Base-by-base conservation (phyloP, 257 asterid genomes). In the Solanum habrochaites region DNA sequence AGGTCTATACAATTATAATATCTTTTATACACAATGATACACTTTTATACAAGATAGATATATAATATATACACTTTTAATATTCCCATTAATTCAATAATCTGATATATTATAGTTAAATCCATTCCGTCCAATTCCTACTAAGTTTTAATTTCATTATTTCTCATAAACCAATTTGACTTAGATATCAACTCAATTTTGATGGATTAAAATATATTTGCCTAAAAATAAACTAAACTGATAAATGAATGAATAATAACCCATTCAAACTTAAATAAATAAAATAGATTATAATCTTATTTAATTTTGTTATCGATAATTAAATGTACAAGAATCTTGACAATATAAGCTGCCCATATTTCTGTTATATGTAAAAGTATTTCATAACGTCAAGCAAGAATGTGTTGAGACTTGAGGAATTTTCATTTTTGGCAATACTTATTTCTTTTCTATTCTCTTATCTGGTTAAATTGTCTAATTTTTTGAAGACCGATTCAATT, bases 401-500 rank as follows among this genome's bases (percentile, higher is more conserved):
- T 64, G 7, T 9, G n/a, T 64, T 64, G 9, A 29, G 15, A 13
- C 7, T 4, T 35, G 0, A 35, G 39, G 7, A 37, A 5, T 37
- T 37, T 37, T 37, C 39, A 37, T 37, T 37, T 37, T 37, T 37
- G 39, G 7, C 39, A 11, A n/a, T 6, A 62, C 1, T 62, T 62
- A 11, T 4, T 31, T 32, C 42, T 70, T 70, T 70, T 70, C 14
- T 14, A 16, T 31, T 20, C 39, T 67, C 11, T 4, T 7, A 4
- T 14, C 5, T 8, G 0, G 6, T 27, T 27, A 67, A 27, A 67
- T 1, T 67, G 14, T 1, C 4, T 8, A 7, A 1, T 69, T 2
- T 15, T 29, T 15, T 1, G 0, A 13, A 67, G 14, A 67, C 0
- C 13, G 5, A 0, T 31, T 70, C 2, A 1, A 70, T 31, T 70